A percentile compares a stretch with the other conserved stretches of the same genome.
These are phyloP conservation scores for Hyaloscypha finlandica DNA, from an alignment of 495 filamentous ascomycete species.

Conservation along the genomic window DNA sequence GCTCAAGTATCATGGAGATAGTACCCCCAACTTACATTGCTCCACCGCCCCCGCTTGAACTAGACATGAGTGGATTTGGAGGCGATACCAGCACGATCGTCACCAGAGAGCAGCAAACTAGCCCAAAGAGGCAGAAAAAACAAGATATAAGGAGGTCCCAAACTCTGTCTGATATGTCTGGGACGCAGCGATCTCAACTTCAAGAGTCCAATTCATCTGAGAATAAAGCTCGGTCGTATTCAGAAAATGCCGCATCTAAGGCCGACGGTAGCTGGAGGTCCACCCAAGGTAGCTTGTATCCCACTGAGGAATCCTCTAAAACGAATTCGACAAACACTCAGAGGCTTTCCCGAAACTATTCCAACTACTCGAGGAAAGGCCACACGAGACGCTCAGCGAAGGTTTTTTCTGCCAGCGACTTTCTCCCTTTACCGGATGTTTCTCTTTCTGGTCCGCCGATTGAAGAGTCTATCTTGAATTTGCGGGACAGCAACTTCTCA, in stretches of 20 bases:
- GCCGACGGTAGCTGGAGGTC: constrained; percentile 23
- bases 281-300: constrained; percentile 18
- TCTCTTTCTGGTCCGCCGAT: not conserved
- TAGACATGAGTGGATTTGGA: constrained; percentile 23
- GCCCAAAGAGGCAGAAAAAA: not conserved
- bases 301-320: constrained; percentile 14
- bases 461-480: constrained; percentile 9
- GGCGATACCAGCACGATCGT: not conserved
- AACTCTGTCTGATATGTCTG: constrained; percentile 9
- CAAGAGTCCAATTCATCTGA: not conserved
- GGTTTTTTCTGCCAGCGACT: not conserved
- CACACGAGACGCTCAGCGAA: constrained; percentile 16
- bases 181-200: constrained; percentile 1
- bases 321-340: constrained; percentile 8
- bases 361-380: constrained; percentile 28
- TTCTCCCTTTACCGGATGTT: constrained; percentile 2
- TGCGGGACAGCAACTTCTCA: constrained; percentile 20
- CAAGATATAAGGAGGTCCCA: constrained; percentile 14
- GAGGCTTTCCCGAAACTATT: constrained; percentile 24
- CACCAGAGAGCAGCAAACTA: not conserved
- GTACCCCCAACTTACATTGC: constrained; percentile 5
- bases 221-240: constrained; percentile 14
- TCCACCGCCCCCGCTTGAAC: constrained; percentile 15
- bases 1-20: constrained; percentile 12
- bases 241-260: constrained; percentile 22